Base-by-base conservation (phyloP, 2,329 filamentous ascomycete species). In the Calonectria pteridis region DNA sequence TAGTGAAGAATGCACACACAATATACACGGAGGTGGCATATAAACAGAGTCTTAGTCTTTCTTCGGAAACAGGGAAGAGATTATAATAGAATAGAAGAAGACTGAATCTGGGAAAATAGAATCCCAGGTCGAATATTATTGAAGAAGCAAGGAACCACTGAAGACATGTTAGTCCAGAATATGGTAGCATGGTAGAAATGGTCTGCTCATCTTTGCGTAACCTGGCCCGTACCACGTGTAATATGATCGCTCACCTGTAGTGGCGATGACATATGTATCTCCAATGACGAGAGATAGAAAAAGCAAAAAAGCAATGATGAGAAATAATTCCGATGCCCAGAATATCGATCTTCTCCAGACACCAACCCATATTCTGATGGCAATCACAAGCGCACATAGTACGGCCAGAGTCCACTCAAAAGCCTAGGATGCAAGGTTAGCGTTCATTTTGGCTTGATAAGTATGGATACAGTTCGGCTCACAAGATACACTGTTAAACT, bases 201-300 rank as follows among this genome's bases (percentile, higher is more conserved):
- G 6, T 23, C 20, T 6, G 16, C 59, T 46, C 26, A 46, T 26
- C 18, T 46, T 64, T 28, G 33, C 33, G 23, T 59, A 59, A 4
- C 26, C 37, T n/a, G 37, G 10, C 6, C 59, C 59, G n/a, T 64
- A 46, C 18, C 40, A 29, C 1, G 28, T 43, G 18, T 28, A n/a
- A 5, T 46, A 31, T n/a, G 20, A 40, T 26, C 51, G 35, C 18
- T 59, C 55, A 11, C 35, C 49, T 16, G 23, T 53, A 14, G 29
- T 28, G 14, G 16, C 14, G 35, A 26, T 50, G 3, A 40, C 55
- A 23, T 53, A 53, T 43, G 49, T 55, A 28, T 67, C 64, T 23
- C 64, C 64, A 23, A 67, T n/a, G 9, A 67, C 64, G 6, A 67
- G 49, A 5, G 29, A 55, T 2, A 67, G 64, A 18, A 67, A 55